Evolutionary conservation across 140 eudicot genomes (phyloP), one percentile per base, ranked within the genome.

Genomic region (Oenanthe javanica): DNA sequence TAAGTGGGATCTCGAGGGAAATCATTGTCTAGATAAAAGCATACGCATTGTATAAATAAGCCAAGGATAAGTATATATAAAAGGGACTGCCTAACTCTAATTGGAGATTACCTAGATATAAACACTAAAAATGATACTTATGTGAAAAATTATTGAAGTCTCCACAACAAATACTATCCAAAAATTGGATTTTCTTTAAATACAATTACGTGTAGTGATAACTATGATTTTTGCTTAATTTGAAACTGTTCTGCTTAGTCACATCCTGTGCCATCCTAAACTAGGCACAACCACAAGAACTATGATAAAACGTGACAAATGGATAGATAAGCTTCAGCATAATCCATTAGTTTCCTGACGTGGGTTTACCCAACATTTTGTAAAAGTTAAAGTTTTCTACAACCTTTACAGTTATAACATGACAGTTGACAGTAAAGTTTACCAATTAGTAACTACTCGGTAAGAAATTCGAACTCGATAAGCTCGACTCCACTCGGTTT

Each of bases 201-300:
- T 11, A n/a, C 8, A 59, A 59, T 36, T 59, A 59, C 36, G 27
- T n/a, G 9, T 59, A 6, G 9, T 57, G 0, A 59, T 21, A 59
- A 1, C n/a, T 0, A 11, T 1, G n/a, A 59, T 13, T 0, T 59
- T 1, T 2, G 36, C 1, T 59, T n/a, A 7, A n/a, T 59, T 21
- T 57, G 7, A 59, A n/a, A 23, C 31, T 59, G 69, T n/a, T 59
- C 36, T n/a, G 36, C 27, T n/a, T n/a, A 59, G 3, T 59, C 23
- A 66, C 45, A 66, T 23, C 6, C 5, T 66, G 42, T 64, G 72
- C 3, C 8, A 64, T 57, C 66, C 27, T n/a, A 63, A 27, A 66
- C 72, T 27, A 66, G 6, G 45, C 43, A 66, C 72, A 66, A 66
- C 19, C 19, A 66, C 72, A 66, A 66, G 72, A 66, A 66, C 72